phyloP scores from a whole-genome alignment of 331 rosid genomes.

The Quercus phellos region DNA sequence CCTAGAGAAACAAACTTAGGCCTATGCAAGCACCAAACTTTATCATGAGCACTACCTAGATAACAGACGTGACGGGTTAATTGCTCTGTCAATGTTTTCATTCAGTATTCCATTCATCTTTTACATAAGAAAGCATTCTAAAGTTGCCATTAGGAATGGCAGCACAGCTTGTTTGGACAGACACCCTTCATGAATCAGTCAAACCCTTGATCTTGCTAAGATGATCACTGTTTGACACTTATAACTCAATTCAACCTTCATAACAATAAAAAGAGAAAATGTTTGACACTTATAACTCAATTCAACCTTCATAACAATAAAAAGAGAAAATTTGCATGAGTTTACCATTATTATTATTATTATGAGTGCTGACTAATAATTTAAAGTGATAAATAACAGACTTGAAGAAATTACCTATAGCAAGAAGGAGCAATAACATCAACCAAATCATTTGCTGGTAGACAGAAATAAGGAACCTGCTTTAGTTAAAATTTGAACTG shows the following conservation, averaged over 20 bases:
- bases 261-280: neutral
- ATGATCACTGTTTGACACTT: neutral
- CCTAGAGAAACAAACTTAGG: neutral
- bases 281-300: neutral
- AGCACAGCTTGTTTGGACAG: neutral
- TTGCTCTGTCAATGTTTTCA: neutral
- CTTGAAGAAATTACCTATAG: slow-evolving; percentile 57
- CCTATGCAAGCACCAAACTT: neutral
- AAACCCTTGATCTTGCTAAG: neutral
- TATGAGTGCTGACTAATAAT: neutral
- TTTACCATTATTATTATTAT: neutral
- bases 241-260: neutral
- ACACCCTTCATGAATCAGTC: neutral
- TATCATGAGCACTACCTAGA: neutral
- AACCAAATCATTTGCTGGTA: slow-evolving; percentile 96
- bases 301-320: neutral
- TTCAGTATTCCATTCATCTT: neutral
- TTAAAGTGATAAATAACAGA: neutral
- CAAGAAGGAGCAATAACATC: slow-evolving; percentile 99
- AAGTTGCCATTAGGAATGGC: neutral
- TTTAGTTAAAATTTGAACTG: slow-evolving; percentile 31
- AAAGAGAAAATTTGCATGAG: neutral
- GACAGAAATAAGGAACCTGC: slow-evolving; percentile 98
- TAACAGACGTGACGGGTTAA: neutral
- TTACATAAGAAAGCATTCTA: neutral